Evolutionary conservation across 108 stramenopile genomes (phyloP), one percentile per base, ranked within the genome.

Genomic region (Discostella stelligeroides): DNA sequence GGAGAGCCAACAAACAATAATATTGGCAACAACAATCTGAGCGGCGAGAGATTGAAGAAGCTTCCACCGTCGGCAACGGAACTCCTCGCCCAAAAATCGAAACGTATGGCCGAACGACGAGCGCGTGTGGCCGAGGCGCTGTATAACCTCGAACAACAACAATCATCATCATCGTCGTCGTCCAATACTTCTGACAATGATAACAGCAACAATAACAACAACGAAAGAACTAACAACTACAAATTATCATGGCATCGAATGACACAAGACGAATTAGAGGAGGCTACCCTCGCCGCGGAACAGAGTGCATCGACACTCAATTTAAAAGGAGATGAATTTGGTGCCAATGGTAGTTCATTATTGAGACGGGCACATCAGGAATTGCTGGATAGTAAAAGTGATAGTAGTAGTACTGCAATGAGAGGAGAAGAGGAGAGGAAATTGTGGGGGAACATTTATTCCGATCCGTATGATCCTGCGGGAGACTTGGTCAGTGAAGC

Each of bases 71-170:
- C n/a, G 43, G 43, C 34, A 34, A 5, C 34, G 5, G 34, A 34
- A 34, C 34, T 45, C 43, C 43, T n/a, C 2, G 13, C 43, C 13
- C 13, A 45, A 45, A 71, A 71, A 43, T 60, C 69, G 0, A 23
- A 29, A 2, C 69, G 69, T 18, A 70, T 70, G 58, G 34, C 43
- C n/a, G 59, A 70, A 60, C 69, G 59, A 4, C 69, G 69, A 11
- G 58, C 46, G 21, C 58, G 69, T 27, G 58, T 60, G 6, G 42
- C 23, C 13, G 20, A 34, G 15, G 15, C 25, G 10, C 29, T 58
- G 28, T 38, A 17, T 30, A 34, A 58, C 7, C 17, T 58, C 15
- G 48, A 49, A 18, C 50, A 34, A 30, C 37, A 18, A 50, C 29
- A 50, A 38, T 10, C 54, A 2, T 18, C 53, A n/a, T 18, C 24